phyloP scores from a whole-genome alignment of 495 filamentous ascomycete genomes.

The Penicillium maclennaniae region DNA sequence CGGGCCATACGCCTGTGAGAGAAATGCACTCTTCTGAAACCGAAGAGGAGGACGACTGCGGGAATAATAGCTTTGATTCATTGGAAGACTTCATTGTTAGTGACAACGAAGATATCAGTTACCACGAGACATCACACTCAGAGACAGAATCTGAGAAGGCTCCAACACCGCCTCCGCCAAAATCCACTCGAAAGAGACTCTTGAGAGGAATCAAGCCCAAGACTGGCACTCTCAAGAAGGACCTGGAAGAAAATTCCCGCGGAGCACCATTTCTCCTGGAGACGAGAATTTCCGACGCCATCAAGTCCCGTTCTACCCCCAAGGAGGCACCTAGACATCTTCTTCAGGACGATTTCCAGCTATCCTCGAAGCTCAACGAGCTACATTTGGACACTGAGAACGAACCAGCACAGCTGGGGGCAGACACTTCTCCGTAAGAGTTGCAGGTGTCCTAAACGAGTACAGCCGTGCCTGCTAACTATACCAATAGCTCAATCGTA shows the following conservation, averaged over 20 bases:
- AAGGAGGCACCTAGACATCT: conserved; percentile 11
- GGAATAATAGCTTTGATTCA: conserved; percentile 34
- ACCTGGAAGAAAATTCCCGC: conserved; percentile 9
- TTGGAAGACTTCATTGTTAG: conserved; percentile 47
- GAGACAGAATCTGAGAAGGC: conserved; percentile 30
- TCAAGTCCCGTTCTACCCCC: conserved; percentile 12
- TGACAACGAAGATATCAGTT: conserved; percentile 44
- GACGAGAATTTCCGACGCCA: conserved; percentile 17
- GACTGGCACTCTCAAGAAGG: conserved; percentile 15
- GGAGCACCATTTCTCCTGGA: conserved; percentile 19
- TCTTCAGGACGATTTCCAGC: conserved; percentile 25
- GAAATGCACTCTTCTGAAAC: conserved; percentile 14
- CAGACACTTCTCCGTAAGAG: conserved; percentile 23
- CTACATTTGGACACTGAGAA: conserved; percentile 24
- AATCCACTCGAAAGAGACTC: conserved; percentile 29
- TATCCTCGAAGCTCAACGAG: conserved; percentile 22
- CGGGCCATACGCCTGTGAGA: conserved; percentile 5
- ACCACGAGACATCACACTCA: conserved; percentile 32
- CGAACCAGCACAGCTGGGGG: conserved; percentile 21
- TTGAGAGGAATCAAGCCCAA: conserved; percentile 34
- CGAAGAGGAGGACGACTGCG: conserved; percentile 20
- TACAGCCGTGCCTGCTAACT: conserved; percentile 4
- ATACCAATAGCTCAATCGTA: conserved; percentile 12
- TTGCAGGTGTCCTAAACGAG: not conserved
- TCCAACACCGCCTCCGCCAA: conserved; percentile 22